Base-by-base conservation (phyloP, 257 asterid genomes). In the Solanum medicagineum region DNA sequence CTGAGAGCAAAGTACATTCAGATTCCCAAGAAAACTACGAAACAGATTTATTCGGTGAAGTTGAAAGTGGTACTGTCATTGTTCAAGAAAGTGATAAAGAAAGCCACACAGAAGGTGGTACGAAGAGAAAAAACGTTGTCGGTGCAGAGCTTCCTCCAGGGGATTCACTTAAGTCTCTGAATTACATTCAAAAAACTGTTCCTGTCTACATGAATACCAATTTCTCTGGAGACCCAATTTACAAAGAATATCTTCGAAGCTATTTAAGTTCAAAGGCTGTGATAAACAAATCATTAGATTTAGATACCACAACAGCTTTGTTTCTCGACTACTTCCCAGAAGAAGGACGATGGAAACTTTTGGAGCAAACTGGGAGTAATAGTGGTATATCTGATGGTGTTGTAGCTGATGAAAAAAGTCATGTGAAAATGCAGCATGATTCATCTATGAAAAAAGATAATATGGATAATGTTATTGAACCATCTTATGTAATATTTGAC, bases 261-360 rank as follows among this genome's bases (percentile, higher is more conserved):
- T 89, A 90, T 89, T 91, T 90, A 85, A 73, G 87, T 60, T 65
- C 89, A 86, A 91, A 89, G 90, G 87, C 87, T 90, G 87, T 81
- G 85, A 90, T 86, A 73, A 77, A 89, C 81, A 83, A 87, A 80
- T 82, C 88, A 55, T 77, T 70, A 22, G 92, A 86, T 87, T 70
- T 88, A 90, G 91, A 88, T 87, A 87, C 91, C 87, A 81, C 87
- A 36, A 42, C 93, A 69, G 87, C 94, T 71, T 86, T 93, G 60
- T 84, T 91, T 90, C 90, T 95, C 26, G 92, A 92, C 81, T 93
- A 91, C 90, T 83, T 88, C 80, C 97, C 97, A 71, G 95, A 95
- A 87, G 98, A 91, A 92, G 96, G 93, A 51, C 91, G 87, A 86
- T 92, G 94, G 97, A 94, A 92, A 90, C 92, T 94, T 80, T 88